Evolutionary conservation across 306 rosid species (phyloP).

Genomic region (Lathyrus sativus): DNA sequence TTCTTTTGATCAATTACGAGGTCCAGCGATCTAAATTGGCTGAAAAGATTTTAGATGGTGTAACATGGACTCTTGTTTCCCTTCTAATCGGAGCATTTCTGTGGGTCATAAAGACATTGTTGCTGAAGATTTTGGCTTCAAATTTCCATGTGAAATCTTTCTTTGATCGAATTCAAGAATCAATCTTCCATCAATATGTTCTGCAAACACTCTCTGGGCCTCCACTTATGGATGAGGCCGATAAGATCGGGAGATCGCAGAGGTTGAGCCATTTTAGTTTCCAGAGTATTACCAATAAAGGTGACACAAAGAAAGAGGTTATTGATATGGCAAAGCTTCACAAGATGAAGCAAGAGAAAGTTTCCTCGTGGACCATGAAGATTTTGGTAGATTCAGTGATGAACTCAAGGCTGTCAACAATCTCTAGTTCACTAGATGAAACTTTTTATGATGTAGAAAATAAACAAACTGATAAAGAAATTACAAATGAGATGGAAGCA

Average conservation of each 20-base stretch:
- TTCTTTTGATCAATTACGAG: conserved; percentile 55
- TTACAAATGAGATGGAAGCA: conserved; percentile 94
- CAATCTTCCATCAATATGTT: conserved; percentile 81
- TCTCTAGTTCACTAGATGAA: conserved; percentile 66
- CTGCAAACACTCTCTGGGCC: conserved; percentile 80
- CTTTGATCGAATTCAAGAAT: conserved; percentile 89
- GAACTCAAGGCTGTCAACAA: conserved; percentile 76
- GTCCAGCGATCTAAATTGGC: conserved; percentile 50
- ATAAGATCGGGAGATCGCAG: conserved; percentile 47
- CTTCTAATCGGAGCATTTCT: conserved; percentile 71
- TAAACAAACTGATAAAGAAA: conserved; percentile 68
- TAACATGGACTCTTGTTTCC: conserved; percentile 74
- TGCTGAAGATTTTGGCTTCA: conserved; percentile 75
- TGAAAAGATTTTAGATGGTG: conserved; percentile 46
- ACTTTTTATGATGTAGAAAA: conserved; percentile 48
- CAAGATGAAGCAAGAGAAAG: conserved; percentile 80
- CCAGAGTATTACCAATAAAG: conserved; percentile 55
- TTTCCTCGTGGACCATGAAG: conserved; percentile 98
- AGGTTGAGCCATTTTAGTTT: conserved; percentile 66
- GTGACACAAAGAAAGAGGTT: conserved; percentile 50
- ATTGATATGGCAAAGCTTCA: conserved; percentile 80
- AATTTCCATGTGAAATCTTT: conserved; percentile 79
- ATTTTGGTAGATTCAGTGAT: conserved; percentile 76
- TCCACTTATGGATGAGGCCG: conserved; percentile 67
- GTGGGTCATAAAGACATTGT: conserved; percentile 70